A percentile compares a stretch with the other conserved stretches of the same genome.
These are phyloP conservation scores for Maudiozyma bulderi DNA, from an alignment of 805 yeast genomes.

Conservation along the genomic window DNA sequence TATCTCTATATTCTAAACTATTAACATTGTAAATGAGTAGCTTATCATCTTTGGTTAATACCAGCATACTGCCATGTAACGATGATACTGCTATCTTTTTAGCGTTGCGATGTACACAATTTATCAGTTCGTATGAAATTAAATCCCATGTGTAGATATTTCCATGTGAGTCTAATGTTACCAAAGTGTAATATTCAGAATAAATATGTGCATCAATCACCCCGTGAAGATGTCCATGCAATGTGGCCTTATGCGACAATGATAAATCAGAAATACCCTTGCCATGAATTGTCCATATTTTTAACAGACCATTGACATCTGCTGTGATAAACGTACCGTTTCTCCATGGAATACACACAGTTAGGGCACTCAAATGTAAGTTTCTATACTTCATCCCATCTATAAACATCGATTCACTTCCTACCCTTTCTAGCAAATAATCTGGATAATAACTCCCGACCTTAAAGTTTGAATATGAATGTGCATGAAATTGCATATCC, in stretches of 20 bases:
- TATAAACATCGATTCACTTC: background rate
- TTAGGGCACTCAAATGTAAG: slow-evolving; percentile 26
- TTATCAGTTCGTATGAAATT: slow-evolving; percentile 40
- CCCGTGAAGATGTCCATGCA: slow-evolving; percentile 45
- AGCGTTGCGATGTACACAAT: slow-evolving; percentile 26
- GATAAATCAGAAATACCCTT: background rate
- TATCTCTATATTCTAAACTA: slow-evolving; percentile 35
- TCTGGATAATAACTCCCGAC: background rate
- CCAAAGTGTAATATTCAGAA: slow-evolving; percentile 42
- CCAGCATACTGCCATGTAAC: slow-evolving; percentile 45
- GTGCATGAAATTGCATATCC: slow-evolving; percentile 4
- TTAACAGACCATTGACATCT: slow-evolving; percentile 49
- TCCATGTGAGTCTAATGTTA: slow-evolving; percentile 50
- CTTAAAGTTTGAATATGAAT: background rate
- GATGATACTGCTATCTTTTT: slow-evolving; percentile 39
- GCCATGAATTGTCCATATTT: slow-evolving; percentile 38
- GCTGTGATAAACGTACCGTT: slow-evolving; percentile 28
- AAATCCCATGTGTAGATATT: slow-evolving; percentile 56
- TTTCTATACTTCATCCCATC: slow-evolving; percentile 18
- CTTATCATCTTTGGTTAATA: slow-evolving; percentile 14
- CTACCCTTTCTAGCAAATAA: background rate
- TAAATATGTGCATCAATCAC: slow-evolving; percentile 42
- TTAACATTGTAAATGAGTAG: slow-evolving; percentile 40
- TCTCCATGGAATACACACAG: slow-evolving; percentile 21
- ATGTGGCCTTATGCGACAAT: slow-evolving; percentile 25